Base-by-base conservation (phyloP, 1,139 yeast species). In the Sugiyamaella paludigena region DNA sequence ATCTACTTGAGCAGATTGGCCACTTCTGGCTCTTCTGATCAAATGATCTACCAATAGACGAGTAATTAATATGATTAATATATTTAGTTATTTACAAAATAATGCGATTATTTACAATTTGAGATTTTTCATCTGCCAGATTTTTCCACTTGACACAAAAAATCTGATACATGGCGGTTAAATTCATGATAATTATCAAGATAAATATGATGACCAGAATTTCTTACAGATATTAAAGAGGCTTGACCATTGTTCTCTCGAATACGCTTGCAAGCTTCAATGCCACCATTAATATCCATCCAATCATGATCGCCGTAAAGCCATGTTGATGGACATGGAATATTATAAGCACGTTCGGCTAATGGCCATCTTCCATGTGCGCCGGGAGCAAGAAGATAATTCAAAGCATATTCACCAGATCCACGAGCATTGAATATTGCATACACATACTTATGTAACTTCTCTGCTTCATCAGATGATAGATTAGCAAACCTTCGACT, bases 261-360 rank as follows among this genome's bases (percentile, higher is more conserved):
- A 49, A 81, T 64, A 35, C 67, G 57, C 27, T 72, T 59, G 2
- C 71, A 73, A 41, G 81, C 79, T 49, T 77, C 75, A 7, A 68
- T 59, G 0, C 96, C 96, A 0, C 94, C 92, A 45, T 76, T 79
- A 2, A 78, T 72, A 62, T 86, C 86, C 96, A 89, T 89, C 78
- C 92, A 89, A 64, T 89, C 97, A 55, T 74, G 79, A 57, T 84
- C 82, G 0, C 97, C 97, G 64, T 88, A 89, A 36, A 87, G 64
- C 67, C 89, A 74, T 1, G 78, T 63, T 26, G 79, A 73, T 33
- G 59, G 58, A 39, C 62, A 58, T 9, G 62, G 59, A 10, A 76
- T 51, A 26, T 65, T 57, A 1, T 66, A 62, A 33, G 84, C 72
- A 50, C 85, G 78, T 61, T 88, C 95, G 54, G 78, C 71, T 50